Conservation (phyloP, 768 basidiomycete species). For the Tricholomella constricta region DNA sequence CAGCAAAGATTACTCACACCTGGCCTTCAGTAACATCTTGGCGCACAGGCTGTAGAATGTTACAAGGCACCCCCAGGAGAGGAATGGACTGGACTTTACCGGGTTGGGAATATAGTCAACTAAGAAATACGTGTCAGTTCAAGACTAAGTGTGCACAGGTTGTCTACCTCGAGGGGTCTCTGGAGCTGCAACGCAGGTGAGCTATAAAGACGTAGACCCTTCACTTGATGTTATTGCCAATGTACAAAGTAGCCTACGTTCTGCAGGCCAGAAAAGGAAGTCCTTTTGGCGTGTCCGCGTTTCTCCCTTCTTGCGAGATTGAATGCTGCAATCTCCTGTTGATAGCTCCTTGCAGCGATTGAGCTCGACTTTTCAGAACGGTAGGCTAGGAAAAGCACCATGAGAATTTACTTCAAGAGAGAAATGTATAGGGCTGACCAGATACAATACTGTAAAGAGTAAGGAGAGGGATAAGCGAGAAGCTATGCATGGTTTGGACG, state of each 20-base stretch:
- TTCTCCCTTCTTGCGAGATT: conserved; percentile 20
- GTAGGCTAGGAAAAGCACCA: conserved; percentile 2
- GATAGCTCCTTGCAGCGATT: too few relatives aligned
- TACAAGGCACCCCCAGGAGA: not conserved
- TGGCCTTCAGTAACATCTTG: too few relatives aligned
- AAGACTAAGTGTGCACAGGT: too few relatives aligned
- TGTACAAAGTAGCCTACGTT: conserved; percentile 15
- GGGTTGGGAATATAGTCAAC: conserved; percentile 21
- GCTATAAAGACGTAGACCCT: not conserved
- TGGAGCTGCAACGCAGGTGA: too few relatives aligned
- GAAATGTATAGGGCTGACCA: too few relatives aligned
- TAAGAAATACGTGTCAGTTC: too few relatives aligned
- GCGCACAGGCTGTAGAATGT: conserved; percentile 8
- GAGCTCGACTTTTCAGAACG: conserved; percentile 7
- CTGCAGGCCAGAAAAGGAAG: conserved; percentile 10
- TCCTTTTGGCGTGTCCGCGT: too few relatives aligned
- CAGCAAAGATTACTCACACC: too few relatives aligned
- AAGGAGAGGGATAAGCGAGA: conserved; percentile 14
- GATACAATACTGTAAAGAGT: conserved; percentile 9
- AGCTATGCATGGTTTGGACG: conserved; percentile 16
- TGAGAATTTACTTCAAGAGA: too few relatives aligned
- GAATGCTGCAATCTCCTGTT: conserved; percentile 18
- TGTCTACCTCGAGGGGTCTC: too few relatives aligned
- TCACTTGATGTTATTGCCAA: not conserved
- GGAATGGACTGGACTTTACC: conserved; percentile 3